Base-by-base conservation (phyloP, 1,284 basidiomycete species). In the Mycena citricolor region DNA sequence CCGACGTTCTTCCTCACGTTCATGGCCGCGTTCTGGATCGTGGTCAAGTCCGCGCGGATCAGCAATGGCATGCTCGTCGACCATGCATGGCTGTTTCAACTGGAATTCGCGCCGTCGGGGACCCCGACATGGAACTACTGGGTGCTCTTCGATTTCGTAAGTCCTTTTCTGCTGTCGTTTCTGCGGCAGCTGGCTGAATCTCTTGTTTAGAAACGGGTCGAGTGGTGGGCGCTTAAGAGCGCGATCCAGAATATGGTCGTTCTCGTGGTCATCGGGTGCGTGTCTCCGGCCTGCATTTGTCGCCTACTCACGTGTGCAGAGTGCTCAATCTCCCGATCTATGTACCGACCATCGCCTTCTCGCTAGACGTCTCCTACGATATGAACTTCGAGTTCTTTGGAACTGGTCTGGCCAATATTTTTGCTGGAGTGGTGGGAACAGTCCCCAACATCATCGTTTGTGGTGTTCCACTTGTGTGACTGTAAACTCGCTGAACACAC, bases 311-410 rank as follows among this genome's bases (percentile, higher is more conserved):
- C 14, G 7, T 2, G 3, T 7, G 5, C 19, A 46, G 48, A 1
- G 55, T 60, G 10, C 43, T 60, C 21, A 58, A 57, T 42, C 44
- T 58, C 6, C 55, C 58, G 6, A 57, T 58, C 8, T 60, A 54
- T 28, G 54, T 60, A 7, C 57, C 57, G 1, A 46, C 57, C 7
- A 32, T 58, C 5, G 58, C 55, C 10, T 56, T 60, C 25, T 47
- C 50, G 16, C 42, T 60, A 4, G 55, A 58, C 30, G 41, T 54
- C 10, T 49, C 58, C 1, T 60, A 60, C 36, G 44, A 54, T 30
- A 59, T 58, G 57, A 47, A 59, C 17, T 49, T 53, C 36, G 57
- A 59, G 37, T 44, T 59, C 4, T 12, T 59, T 5, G 57, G 57
- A 4, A 56, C 57, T 36, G 57, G 53, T 8, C 44, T 36, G 3